Base-by-base conservation (phyloP, 345 rosid genomes). In the Ceriops tagal region DNA sequence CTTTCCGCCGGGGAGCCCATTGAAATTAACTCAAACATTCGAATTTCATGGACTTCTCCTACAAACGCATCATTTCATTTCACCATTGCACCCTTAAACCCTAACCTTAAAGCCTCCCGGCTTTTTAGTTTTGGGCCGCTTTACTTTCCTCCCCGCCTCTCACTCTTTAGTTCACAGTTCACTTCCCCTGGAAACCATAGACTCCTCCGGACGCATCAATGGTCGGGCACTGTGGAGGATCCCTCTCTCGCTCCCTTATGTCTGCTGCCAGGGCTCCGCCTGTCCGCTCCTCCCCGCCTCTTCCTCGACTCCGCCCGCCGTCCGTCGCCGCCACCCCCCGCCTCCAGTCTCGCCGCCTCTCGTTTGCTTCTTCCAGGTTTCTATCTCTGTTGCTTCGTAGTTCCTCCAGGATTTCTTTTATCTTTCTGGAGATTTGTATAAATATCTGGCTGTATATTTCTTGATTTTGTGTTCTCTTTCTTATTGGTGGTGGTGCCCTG, bases 301-400 rank as follows among this genome's bases (percentile, higher is more conserved):
- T 91, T 24, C 87, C 95, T 55, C 92, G 95, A 49, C 67, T 89
- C 84, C 96, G 96, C 37, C 87, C 89, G 24, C 70, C 87, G 21
- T 73, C 87, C 31, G 53, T 79, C 64, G 69, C 88, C 61, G 37
- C 85, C 46, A 8, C 49, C 9, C 79, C 92, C 22, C 93, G 93
- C 73, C 74, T 59, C 18, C 85, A 75, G 28, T 78, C 87, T 56
- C 89, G 91, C 75, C 88, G 88, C 68, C 21, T 85, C 64, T 83
- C 92, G 68, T 84, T 86, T 64, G 71, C 78, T 24, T 73, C 84
- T 53, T 82, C 91, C 66, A 90, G 97, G 96, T 91, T 61, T 55
- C 28, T 2, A 5, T 55, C 58, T 53, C 58, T 13, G 15, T 43
- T 11, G 47, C 16, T 43, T 13, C 13, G 16, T 43, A 16, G 3